Evolutionary conservation across 306 rosid genomes (phyloP), one percentile per base, ranked within the genome.

Genomic region (Corylus americana): DNA sequence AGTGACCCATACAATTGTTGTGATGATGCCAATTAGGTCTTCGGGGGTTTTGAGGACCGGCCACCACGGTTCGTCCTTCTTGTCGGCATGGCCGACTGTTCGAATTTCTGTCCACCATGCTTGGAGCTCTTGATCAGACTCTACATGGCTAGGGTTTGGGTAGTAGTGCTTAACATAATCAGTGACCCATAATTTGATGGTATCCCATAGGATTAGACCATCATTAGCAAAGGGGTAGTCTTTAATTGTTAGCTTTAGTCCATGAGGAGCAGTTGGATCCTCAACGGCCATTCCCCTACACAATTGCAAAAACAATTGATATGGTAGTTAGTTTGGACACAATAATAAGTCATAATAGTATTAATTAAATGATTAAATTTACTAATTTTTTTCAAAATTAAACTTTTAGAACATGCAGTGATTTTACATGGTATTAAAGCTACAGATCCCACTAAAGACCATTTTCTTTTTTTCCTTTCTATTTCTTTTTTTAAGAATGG

Each of bases 21-120:
- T 78, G 29, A 91, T 68, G 77, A 91, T 89, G 70, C 62, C 72
- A 13, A 89, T 88, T 9, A 91, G 91, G 77, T 92, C 91, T 79
- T 89, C 11, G 0, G 85, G 79, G 11, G 91, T 92, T 55, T 81
- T 78, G 3, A 91, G 85, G 17, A 45, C 39, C 4, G 96, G 96
- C 97, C 97, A 93, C 96, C 97, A 87, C 17, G 94, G 91, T 77
- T 91, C 94, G 18, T 93, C 96, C 45, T 93, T 91, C 74, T 93
- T 93, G 79, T 93, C 94, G 0, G 78, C 92, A 18, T 91, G 94
- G 2, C 97, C 97, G 8, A 72, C 75, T 6, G 86, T 88, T 81
- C 89, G 62, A 49, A 92, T 88, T 58, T 92, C 96, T 48, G 83
- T 89, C 97, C 97, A 91, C 96, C 97, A 93, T 72, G 92, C 87